phyloP scores from a whole-genome alignment of 495 filamentous ascomycete genomes.

The Hypoxylon intermedium region DNA sequence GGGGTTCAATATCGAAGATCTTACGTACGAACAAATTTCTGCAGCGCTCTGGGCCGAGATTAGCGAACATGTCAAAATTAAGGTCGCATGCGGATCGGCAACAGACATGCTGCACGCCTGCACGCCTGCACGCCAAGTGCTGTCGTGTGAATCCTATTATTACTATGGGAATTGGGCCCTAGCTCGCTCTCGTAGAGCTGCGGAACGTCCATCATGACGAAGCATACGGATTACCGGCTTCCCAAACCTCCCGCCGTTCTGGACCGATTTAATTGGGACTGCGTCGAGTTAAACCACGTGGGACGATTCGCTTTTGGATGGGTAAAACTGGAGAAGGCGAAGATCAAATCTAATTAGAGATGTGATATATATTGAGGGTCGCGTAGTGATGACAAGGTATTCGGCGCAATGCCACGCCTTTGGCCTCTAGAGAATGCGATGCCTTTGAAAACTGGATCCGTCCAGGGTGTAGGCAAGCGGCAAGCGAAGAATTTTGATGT shows the following conservation, averaged over 20 bases:
- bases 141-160: too few species aligned
- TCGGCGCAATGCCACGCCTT: not conserved
- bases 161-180: too few species aligned
- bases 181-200: too few species aligned
- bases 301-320: not conserved
- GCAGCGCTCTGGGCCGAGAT: too few species aligned
- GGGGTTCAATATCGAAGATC: too few species aligned
- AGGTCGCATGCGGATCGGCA: too few species aligned
- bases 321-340: not conserved
- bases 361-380: not conserved
- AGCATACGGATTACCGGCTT: too few species aligned
- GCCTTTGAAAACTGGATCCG: not conserved
- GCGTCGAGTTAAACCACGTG: not conserved
- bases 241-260: not conserved
- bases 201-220: too few species aligned
- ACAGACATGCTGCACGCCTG: too few species aligned
- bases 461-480: not conserved
- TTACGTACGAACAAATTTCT: too few species aligned
- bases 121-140: too few species aligned
- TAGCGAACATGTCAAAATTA: too few species aligned
- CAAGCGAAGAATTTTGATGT: not conserved
- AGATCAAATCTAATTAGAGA: not conserved
- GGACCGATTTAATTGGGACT: not conserved
- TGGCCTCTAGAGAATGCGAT: not conserved
- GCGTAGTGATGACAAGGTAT: not conserved